Conservation (phyloP, 2,329 filamentous ascomycete species). For the Diaporthe australafricana region DNA sequence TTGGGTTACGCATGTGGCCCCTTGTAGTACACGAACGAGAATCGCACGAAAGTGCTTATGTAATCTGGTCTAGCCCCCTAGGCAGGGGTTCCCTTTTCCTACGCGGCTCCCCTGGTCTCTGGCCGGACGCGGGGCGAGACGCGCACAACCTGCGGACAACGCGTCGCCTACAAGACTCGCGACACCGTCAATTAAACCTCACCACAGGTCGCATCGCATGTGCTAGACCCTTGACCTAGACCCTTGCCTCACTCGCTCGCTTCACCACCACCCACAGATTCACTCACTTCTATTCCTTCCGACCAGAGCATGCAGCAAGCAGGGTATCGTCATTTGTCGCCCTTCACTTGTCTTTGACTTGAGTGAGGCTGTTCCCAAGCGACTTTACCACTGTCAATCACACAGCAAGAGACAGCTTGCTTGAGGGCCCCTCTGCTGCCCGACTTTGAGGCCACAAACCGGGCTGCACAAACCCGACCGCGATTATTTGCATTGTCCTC, state of each 20-base stretch:
- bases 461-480: not conserved
- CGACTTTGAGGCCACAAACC: not conserved
- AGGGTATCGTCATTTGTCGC: not conserved
- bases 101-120: slow-evolving; percentile 1
- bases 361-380: not conserved
- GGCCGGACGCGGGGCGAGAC: slow-evolving; percentile 16
- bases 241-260: not conserved
- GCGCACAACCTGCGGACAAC: slow-evolving; percentile 23
- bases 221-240: slow-evolving; percentile 1
- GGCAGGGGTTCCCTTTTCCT: not conserved
- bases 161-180: slow-evolving; percentile 26
- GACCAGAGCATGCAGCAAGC: slow-evolving; percentile 20
- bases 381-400: not conserved
- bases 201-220: not conserved
- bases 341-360: slow-evolving; percentile 13
- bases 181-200: slow-evolving; percentile 24
- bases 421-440: not conserved
- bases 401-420: not conserved
- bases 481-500: not conserved
- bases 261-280: not conserved
- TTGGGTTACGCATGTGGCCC: not conserved
- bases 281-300: not conserved
- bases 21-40: no score
- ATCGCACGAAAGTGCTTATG: not conserved
- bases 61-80: not conserved